These are phyloP conservation scores for Phytophthora rubi DNA, from an alignment of 352 stramenopile species.

Conservation along the genomic window DNA sequence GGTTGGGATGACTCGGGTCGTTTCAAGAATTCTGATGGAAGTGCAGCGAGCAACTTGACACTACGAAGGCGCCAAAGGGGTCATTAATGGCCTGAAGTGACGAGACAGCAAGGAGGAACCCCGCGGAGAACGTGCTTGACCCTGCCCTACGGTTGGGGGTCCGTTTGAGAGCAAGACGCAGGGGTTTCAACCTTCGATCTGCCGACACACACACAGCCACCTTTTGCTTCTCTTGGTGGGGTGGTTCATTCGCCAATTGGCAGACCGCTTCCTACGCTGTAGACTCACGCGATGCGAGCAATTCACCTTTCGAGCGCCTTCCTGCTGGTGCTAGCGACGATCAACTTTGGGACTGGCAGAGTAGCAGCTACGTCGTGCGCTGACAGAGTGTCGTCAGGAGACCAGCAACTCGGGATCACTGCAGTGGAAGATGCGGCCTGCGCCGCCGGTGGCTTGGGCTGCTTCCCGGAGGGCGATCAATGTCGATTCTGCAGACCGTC, in stretches of 20 bases:
- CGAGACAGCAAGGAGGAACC: slow-evolving; percentile 14
- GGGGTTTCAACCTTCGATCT: slow-evolving; percentile 23
- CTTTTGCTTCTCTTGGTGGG: slow-evolving; percentile 8
- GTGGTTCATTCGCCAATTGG: slow-evolving; percentile 32
- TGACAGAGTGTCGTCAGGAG: slow-evolving; percentile 33
- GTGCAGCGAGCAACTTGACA: slow-evolving; percentile 20
- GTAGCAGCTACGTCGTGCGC: slow-evolving; percentile 22
- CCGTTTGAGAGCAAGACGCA: slow-evolving; percentile 12
- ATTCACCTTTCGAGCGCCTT: slow-evolving; percentile 25
- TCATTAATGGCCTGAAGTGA: slow-evolving; percentile 5
- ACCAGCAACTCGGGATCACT: slow-evolving; percentile 41
- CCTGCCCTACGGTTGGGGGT: slow-evolving; percentile 16
- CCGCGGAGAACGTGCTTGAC: slow-evolving; percentile 24
- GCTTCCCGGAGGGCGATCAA: slow-evolving; percentile 27
- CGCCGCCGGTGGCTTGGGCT: slow-evolving; percentile 30
- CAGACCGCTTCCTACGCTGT: slow-evolving; percentile 30
- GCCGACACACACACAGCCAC: not conserved
- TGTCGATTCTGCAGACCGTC: slow-evolving; percentile 34
- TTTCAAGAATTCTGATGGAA: slow-evolving; percentile 25
- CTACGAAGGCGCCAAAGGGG: not conserved
- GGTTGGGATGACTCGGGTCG: slow-evolving; percentile 15
- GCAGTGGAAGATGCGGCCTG: slow-evolving; percentile 47
- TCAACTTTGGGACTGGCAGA: slow-evolving; percentile 12
- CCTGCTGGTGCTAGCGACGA: slow-evolving; percentile 18
- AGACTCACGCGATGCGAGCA: slow-evolving; percentile 24